Conservation (phyloP, 2,329 filamentous ascomycete genomes). For the Sphaerulina musiva region DNA sequence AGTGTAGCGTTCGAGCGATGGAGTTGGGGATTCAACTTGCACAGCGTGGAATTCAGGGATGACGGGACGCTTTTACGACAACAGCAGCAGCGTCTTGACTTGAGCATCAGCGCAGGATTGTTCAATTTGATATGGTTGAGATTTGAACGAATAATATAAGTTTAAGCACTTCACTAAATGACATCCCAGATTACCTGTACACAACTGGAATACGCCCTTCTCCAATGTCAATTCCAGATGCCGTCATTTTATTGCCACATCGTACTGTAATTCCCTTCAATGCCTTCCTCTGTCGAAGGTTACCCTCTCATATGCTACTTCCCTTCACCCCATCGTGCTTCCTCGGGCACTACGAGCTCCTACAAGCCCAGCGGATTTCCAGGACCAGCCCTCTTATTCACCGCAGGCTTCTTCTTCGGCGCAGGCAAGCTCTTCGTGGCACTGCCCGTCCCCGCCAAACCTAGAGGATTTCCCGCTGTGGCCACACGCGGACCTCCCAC, state of each 20-base stretch:
- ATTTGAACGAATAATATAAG: neutral
- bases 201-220: neutral
- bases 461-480: conserved; percentile 44
- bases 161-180: no score
- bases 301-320: neutral
- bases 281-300: neutral
- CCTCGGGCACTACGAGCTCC: neutral
- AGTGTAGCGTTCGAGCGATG: conserved; percentile 15
- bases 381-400: neutral
- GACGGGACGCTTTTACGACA: conserved; percentile 16
- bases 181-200: no score
- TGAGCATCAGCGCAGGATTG: conserved; percentile 17
- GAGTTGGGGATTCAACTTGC: conserved; percentile 10
- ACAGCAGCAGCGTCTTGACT: conserved; percentile 16
- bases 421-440: neutral
- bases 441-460: conserved; percentile 31
- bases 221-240: neutral
- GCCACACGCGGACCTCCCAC: conserved; percentile 40
- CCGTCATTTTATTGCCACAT: neutral
- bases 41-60: conserved; percentile 22
- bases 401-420: neutral
- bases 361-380: neutral
- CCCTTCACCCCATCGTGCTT: neutral
- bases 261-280: no score
- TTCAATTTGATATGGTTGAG: neutral